phyloP scores from a whole-genome alignment of 805 yeast genomes.

The Kuraishia ogatae region DNA sequence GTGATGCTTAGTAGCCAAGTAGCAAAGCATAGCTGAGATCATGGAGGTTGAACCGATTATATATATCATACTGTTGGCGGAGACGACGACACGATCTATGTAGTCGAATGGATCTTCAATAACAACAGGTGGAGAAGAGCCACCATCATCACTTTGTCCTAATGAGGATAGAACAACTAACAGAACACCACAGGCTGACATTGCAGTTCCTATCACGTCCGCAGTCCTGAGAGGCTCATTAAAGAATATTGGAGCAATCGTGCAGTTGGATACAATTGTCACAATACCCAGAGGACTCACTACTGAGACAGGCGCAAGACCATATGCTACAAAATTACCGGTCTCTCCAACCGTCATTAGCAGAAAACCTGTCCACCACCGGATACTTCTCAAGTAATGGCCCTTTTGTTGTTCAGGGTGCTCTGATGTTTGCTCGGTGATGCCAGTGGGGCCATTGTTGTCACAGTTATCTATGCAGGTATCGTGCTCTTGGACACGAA shows the following conservation, averaged over 20 bases:
- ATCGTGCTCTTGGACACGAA: too few relatives aligned
- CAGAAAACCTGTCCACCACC: conserved; percentile 34
- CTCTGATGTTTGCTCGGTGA: neutral
- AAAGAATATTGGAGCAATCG: conserved; percentile 39
- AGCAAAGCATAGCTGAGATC: conserved; percentile 9
- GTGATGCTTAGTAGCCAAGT: conserved; percentile 2
- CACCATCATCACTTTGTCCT: conserved; percentile 5
- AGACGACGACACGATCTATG: conserved; percentile 17
- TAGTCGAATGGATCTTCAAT: conserved; percentile 17
- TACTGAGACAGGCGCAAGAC: conserved; percentile 36
- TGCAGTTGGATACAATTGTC: conserved; percentile 36
- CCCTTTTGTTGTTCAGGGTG: neutral
- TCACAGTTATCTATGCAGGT: neutral
- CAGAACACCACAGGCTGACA: conserved; percentile 33
- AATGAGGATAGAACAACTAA: conserved; percentile 29
- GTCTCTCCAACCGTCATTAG: conserved; percentile 36
- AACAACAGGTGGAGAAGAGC: conserved; percentile 4
- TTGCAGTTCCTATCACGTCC: conserved; percentile 29
- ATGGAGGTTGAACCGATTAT: conserved; percentile 13
- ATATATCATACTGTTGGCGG: conserved; percentile 18
- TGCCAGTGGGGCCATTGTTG: neutral
- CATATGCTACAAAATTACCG: conserved; percentile 40
- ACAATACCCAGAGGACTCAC: conserved; percentile 43
- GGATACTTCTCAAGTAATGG: conserved; percentile 10
- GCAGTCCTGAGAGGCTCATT: conserved; percentile 25